Evolutionary conservation across 768 basidiomycete genomes (phyloP).

Genomic region (Boletus bicolor): DNA sequence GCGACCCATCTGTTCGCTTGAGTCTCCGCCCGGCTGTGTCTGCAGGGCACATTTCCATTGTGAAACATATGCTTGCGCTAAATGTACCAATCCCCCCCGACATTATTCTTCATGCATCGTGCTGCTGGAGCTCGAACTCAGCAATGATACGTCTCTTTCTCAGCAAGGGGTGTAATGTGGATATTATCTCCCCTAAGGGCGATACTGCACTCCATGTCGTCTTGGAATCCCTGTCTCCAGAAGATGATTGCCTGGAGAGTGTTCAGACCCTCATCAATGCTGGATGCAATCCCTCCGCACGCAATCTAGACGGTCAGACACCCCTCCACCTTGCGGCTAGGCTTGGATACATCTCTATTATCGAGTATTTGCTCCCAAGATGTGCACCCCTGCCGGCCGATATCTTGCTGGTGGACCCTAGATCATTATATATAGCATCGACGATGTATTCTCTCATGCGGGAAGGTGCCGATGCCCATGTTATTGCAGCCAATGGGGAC

Average conservation of each 20-base stretch:
- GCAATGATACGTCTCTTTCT: slow-evolving; percentile 2
- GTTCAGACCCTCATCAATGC: background rate
- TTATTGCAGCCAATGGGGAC: background rate
- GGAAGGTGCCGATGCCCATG: background rate
- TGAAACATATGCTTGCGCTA: background rate
- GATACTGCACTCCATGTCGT: slow-evolving; percentile 1
- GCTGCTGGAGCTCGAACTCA: background rate
- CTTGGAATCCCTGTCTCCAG: background rate
- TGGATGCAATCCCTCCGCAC: background rate
- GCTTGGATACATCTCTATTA: background rate
- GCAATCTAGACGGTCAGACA: background rate
- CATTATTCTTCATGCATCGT: background rate
- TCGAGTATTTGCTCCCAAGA: background rate
- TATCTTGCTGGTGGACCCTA: background rate
- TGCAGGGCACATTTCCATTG: background rate
- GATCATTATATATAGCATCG: background rate
- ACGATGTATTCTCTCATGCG: background rate
- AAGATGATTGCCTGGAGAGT: background rate
- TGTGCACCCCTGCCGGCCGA: background rate
- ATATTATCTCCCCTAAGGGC: background rate
- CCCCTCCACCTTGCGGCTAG: background rate
- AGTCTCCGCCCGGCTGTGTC: background rate
- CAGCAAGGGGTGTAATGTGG: background rate
- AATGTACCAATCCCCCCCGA: background rate
- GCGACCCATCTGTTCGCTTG: background rate